Conservation (phyloP, 2,329 filamentous ascomycete species). For the Daldinia sp. region DNA sequence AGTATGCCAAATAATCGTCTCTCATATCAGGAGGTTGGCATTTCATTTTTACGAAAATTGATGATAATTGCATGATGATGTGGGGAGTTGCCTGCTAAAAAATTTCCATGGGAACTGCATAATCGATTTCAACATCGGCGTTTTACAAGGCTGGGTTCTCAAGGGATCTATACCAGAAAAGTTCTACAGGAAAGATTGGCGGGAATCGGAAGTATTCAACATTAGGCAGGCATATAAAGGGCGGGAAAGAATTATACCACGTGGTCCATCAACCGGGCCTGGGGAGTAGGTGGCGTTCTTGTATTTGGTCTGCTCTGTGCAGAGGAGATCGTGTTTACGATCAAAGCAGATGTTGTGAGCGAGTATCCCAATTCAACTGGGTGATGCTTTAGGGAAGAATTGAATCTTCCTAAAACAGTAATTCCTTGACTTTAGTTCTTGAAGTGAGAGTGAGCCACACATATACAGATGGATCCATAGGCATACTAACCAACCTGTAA, state of each 20-base stretch:
- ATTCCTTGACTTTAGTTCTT: neutral
- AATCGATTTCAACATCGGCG: constrained; percentile 69
- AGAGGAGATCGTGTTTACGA: constrained; percentile 38
- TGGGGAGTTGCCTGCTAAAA: constrained; percentile 40
- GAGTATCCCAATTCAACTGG: constrained; percentile 46
- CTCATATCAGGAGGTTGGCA: constrained; percentile 3
- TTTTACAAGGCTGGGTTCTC: constrained; percentile 48
- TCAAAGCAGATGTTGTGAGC: constrained; percentile 43
- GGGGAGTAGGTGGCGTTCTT: constrained; percentile 47
- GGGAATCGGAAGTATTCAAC: constrained; percentile 49
- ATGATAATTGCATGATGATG: constrained; percentile 35
- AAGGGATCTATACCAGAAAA: constrained; percentile 47
- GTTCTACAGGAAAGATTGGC: constrained; percentile 45
- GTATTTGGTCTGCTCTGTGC: constrained; percentile 43
- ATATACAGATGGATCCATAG: no score
- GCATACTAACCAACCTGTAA: neutral
- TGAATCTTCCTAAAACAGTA: constrained; percentile 28
- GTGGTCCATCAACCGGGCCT: constrained; percentile 49
- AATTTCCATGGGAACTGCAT: constrained; percentile 47
- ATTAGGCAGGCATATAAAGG: constrained; percentile 47
- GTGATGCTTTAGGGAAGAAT: constrained; percentile 33
- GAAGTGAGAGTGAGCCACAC: neutral
- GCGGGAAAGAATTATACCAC: constrained; percentile 48
- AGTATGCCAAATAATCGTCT: constrained; percentile 73
- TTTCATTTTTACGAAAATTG: constrained; percentile 22